Evolutionary conservation across 2,329 filamentous ascomycete genomes (phyloP).

Genomic region (Talaromyces sp.): DNA sequence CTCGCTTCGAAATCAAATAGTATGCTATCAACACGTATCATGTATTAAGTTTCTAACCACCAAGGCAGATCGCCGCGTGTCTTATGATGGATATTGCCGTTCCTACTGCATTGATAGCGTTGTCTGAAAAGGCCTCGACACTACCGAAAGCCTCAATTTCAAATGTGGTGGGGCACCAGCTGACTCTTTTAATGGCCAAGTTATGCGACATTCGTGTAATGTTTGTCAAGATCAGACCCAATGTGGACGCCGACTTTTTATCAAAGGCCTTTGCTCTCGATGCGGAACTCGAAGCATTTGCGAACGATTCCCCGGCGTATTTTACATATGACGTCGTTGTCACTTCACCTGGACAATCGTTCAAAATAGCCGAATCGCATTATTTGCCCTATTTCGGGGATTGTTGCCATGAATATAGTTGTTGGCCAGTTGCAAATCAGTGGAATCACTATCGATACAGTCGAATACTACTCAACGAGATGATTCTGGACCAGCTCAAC

Average conservation of each 20-base stretch:
- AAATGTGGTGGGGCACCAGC: conserved; percentile 21
- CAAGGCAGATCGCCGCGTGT: conserved; percentile 29
- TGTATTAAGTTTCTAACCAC: conserved; percentile 4
- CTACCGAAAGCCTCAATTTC: not conserved
- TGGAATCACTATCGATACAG: conserved; percentile 59
- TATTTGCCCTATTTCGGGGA: conserved; percentile 38
- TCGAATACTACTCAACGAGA: conserved; percentile 50
- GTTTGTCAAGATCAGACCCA: conserved; percentile 9
- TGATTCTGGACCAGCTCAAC: conserved; percentile 34
- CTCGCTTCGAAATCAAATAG: conserved; percentile 54
- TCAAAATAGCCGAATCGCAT: conserved; percentile 13
- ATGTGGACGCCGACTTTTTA: conserved; percentile 20
- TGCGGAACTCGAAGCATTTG: conserved; percentile 28
- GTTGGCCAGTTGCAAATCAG: conserved; percentile 50
- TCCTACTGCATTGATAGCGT: conserved; percentile 27
- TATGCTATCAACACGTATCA: conserved; percentile 23
- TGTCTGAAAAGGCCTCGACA: conserved; percentile 21
- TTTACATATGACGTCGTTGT: conserved; percentile 23
- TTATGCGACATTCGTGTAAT: conserved; percentile 21
- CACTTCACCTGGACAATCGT: conserved; percentile 30
- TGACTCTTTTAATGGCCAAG: conserved; percentile 30
- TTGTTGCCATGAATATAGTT: conserved; percentile 54
- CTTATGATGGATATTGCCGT: conserved; percentile 26
- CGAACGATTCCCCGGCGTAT: conserved; percentile 21
- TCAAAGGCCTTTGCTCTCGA: conserved; percentile 27